These are phyloP conservation scores for Eucalyptus cladocalyx DNA, from an alignment of 345 rosid genomes.

Conservation along the genomic window DNA sequence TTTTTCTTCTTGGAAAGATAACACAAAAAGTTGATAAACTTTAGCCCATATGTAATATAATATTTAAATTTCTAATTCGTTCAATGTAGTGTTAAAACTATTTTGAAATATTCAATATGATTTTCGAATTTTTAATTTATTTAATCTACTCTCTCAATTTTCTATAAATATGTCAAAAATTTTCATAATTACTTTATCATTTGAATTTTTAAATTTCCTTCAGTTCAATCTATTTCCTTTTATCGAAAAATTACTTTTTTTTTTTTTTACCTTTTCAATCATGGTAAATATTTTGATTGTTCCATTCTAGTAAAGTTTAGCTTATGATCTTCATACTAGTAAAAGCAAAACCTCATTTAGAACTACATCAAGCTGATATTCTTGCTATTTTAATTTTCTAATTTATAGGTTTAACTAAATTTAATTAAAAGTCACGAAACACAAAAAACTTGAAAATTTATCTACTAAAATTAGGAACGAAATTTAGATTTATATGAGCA, in stretches of 20 bases:
- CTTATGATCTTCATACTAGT: background rate
- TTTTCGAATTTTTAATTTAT: background rate
- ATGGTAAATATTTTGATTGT: background rate
- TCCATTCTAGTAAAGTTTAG: background rate
- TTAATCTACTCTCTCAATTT: background rate
- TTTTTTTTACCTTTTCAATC: background rate
- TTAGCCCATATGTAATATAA: background rate
- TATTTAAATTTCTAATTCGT: background rate
- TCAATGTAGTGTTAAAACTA: rapidly evolving
- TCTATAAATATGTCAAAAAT: background rate
- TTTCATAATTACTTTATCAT: background rate
- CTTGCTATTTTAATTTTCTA: background rate
- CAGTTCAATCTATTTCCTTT: background rate
- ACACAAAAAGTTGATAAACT: background rate
- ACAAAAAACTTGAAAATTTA: background rate
- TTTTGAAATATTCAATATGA: background rate
- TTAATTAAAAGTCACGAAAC: background rate
- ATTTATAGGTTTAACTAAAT: background rate
- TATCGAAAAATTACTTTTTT: background rate
- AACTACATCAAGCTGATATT: background rate
- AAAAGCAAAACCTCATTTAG: background rate
- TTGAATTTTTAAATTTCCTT: background rate
- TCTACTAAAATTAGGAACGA: background rate
- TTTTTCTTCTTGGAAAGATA: background rate
- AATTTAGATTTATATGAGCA: background rate